Conservation (phyloP, 2,329 filamentous ascomycete species). For the Stemphylium lycopersici region DNA sequence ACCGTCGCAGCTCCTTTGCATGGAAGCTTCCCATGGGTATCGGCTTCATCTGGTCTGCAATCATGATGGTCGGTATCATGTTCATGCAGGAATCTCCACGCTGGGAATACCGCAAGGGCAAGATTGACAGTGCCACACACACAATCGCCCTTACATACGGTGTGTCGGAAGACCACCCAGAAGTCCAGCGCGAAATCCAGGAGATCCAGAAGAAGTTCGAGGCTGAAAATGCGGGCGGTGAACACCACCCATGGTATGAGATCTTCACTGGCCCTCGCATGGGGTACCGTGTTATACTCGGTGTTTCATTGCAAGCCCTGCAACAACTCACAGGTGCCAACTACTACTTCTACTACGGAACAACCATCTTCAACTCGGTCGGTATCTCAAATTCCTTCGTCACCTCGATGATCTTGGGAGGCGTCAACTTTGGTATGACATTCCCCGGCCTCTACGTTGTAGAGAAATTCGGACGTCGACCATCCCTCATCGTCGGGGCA, state of each 20-base stretch:
- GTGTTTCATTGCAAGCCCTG: conserved; percentile 67
- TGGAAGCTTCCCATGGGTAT: conserved; percentile 70
- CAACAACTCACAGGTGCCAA: conserved; percentile 73
- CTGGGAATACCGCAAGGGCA: conserved; percentile 63
- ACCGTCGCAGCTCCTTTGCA: conserved; percentile 54
- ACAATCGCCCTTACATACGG: conserved; percentile 63
- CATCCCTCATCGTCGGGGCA: conserved; percentile 53
- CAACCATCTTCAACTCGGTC: conserved; percentile 52
- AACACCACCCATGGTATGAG: conserved; percentile 57
- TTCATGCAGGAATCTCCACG: conserved; percentile 64
- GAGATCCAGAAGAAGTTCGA: conserved; percentile 64
- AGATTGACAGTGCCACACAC: conserved; percentile 56
- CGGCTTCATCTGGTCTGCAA: conserved; percentile 61
- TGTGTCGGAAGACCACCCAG: conserved; percentile 61
- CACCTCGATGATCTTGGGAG: conserved; percentile 56
- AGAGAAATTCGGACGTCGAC: conserved; percentile 54
- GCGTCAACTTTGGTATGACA: conserved; percentile 56
- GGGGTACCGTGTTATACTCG: conserved; percentile 67
- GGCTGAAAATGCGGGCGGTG: conserved; percentile 54
- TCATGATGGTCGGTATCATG: conserved; percentile 61
- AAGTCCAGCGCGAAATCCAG: conserved; percentile 58
- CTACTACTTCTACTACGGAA: conserved; percentile 67
- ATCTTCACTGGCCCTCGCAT: conserved; percentile 71
- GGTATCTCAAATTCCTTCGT: conserved; percentile 53
- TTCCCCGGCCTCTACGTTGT: conserved; percentile 57